Conservation (phyloP, 2,329 filamentous ascomycete species). For the Ophiostoma ulmi region DNA sequence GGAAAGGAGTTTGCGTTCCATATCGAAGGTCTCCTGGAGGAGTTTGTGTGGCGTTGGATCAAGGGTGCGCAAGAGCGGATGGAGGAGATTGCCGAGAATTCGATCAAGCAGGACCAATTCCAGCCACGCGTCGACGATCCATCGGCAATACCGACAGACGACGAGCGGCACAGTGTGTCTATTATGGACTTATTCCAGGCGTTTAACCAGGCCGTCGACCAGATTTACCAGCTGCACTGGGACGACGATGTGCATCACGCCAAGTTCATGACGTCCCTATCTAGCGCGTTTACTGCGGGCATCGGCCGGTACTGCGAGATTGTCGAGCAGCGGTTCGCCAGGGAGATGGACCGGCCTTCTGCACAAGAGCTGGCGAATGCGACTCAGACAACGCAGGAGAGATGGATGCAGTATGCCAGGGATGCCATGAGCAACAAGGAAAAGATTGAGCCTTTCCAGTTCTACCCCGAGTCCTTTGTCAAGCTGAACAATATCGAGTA, state of each 20-base stretch:
- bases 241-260: slow-evolving; percentile 89
- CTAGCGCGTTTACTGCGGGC: slow-evolving; percentile 76
- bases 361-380: slow-evolving; percentile 78
- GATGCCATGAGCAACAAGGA: slow-evolving; percentile 90
- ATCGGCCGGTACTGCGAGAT: slow-evolving; percentile 88
- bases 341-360: slow-evolving; percentile 88
- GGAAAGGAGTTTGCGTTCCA: slow-evolving; percentile 75
- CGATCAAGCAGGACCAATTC: slow-evolving; percentile 86
- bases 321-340: slow-evolving; percentile 76
- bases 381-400: slow-evolving; percentile 79
- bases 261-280: slow-evolving; percentile 91
- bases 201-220: slow-evolving; percentile 87
- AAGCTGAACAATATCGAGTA: slow-evolving; percentile 98
- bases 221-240: slow-evolving; percentile 83
- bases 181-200: slow-evolving; percentile 89
- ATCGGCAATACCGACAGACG: slow-evolving; percentile 62
- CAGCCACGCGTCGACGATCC: slow-evolving; percentile 52
- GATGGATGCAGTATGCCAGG: slow-evolving; percentile 87
- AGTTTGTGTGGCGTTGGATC: slow-evolving; percentile 97
- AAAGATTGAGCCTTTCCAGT: slow-evolving; percentile 93
- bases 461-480: slow-evolving; percentile 83
- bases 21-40: slow-evolving; percentile 76
- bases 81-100: slow-evolving; percentile 78
- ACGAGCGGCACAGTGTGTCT: slow-evolving; percentile 86
- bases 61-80: slow-evolving; percentile 72